Evolutionary conservation across 129 eudicot species (phyloP).

Genomic region (Chrysanthemum seticuspe): DNA sequence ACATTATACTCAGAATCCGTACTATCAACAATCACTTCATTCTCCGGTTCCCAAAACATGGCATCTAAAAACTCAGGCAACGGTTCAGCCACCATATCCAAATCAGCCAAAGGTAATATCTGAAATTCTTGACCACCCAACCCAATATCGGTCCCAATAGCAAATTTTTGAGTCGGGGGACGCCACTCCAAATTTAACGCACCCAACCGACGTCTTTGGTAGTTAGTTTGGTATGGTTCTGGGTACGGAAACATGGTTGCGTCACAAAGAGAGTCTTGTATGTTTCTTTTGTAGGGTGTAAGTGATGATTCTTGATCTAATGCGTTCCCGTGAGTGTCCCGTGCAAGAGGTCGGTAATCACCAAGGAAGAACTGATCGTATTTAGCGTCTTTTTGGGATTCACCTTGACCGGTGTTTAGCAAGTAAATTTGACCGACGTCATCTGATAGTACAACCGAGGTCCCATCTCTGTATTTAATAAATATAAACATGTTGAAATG

Average conservation of each 20-base stretch:
- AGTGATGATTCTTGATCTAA: conserved; percentile 86
- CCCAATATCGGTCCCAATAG: conserved; percentile 80
- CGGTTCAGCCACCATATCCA: conserved; percentile 70
- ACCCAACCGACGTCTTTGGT: conserved; percentile 91
- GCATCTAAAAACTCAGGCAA: conserved; percentile 81
- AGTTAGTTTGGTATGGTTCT: conserved; percentile 87
- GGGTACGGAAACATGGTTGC: conserved; percentile 98
- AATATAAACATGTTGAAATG: conserved; percentile 12
- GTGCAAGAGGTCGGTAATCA: conserved; percentile 92
- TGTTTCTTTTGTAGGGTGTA: conserved; percentile 68
- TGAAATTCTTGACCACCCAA: conserved; percentile 86
- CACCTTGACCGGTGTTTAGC: conserved; percentile 94
- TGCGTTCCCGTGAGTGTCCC: conserved; percentile 70
- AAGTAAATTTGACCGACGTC: conserved; percentile 96
- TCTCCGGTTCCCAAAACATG: conserved; percentile 82
- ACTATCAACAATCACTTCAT: conserved; percentile 67
- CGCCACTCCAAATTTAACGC: conserved; percentile 86
- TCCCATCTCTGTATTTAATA: conserved; percentile 75
- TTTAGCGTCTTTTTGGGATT: conserved; percentile 87
- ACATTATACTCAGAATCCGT: conserved; percentile 86
- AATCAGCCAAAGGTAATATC: conserved; percentile 79
- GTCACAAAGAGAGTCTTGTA: conserved; percentile 89
- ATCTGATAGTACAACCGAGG: conserved; percentile 94
- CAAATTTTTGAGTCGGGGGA: conserved; percentile 68
- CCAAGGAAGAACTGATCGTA: conserved; percentile 99